A percentile compares a stretch with the other conserved stretches of the same genome.
These are phyloP conservation scores for Phalaenopsis hybrid DNA, from an alignment of 116 monocot genomes.

Conservation along the genomic window DNA sequence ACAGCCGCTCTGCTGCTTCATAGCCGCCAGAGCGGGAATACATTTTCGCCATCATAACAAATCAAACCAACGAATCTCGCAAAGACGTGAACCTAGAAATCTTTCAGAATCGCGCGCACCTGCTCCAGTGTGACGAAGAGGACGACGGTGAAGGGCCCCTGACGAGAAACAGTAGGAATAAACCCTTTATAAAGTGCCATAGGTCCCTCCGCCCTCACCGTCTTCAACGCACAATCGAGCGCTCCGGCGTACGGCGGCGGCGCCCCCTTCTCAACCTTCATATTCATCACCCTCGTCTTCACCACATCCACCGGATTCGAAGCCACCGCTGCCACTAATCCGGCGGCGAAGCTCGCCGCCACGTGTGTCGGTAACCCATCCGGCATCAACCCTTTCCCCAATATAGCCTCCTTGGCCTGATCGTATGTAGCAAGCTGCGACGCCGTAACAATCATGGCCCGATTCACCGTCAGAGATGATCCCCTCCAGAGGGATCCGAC, in stretches of 20 bases:
- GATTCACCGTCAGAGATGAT: conserved; percentile 42
- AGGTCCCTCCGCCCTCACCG: conserved; percentile 57
- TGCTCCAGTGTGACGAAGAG: conserved; percentile 86
- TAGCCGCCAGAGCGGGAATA: too few species aligned
- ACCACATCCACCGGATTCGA: conserved; percentile 58
- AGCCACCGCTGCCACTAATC: conserved; percentile 39
- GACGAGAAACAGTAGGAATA: conserved; percentile 59
- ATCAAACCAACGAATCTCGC: too few species aligned
- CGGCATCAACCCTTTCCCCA: conserved; percentile 17
- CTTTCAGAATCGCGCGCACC: conserved; percentile 52
- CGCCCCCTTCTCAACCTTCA: conserved; percentile 39
- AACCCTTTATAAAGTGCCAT: conserved; percentile 80
- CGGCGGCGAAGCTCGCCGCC: conserved; percentile 31
- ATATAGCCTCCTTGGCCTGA: conserved; percentile 35
- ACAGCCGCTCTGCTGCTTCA: too few species aligned
- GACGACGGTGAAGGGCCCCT: conserved; percentile 73
- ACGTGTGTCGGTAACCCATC: conserved; percentile 49
- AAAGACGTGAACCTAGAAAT: conserved; percentile 14
- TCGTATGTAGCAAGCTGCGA: conserved; percentile 55
- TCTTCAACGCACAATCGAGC: conserved; percentile 64
- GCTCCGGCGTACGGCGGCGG: conserved; percentile 50
- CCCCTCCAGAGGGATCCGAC: conserved; percentile 30
- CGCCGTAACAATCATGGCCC: conserved; percentile 54
- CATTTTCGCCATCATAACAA: too few species aligned
- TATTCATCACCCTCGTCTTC: conserved; percentile 47